Conservation (phyloP, 768 basidiomycete species). For the Neoboletus magnificus region DNA sequence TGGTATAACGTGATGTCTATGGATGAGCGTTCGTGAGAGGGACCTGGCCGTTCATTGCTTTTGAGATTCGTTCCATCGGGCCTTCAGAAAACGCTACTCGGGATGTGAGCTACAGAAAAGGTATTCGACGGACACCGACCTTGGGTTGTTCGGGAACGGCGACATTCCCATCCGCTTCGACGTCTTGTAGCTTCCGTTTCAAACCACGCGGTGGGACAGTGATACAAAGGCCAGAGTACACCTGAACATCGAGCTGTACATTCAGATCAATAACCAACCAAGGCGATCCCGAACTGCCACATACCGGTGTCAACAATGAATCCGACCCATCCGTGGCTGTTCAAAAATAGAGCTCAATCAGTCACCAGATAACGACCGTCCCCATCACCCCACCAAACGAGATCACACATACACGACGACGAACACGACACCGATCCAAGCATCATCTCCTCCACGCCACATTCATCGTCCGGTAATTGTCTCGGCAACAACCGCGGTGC, state of each 20-base stretch:
- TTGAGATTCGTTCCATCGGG: constrained; percentile 14
- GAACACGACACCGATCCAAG: constrained; percentile 1
- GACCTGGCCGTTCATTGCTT: not conserved
- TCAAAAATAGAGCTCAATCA: not conserved
- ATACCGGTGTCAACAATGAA: constrained; percentile 17
- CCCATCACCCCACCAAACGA: not conserved
- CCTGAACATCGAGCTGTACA: constrained; percentile 1
- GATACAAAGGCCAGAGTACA: constrained; percentile 24
- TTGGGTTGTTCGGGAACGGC: constrained; percentile 14
- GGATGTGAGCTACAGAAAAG: not conserved
- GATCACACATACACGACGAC: constrained; percentile 14
- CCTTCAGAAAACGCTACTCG: constrained; percentile 16
- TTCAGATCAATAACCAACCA: not conserved
- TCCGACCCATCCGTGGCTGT: constrained; percentile 12
- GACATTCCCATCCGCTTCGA: not conserved
- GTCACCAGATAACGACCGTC: not conserved
- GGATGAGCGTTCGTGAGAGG: not conserved
- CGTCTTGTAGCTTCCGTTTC: constrained; percentile 26
- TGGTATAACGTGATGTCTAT: constrained; percentile 6
- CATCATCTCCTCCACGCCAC: constrained; percentile 15
- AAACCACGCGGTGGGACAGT: constrained; percentile 17
- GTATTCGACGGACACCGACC: not conserved
- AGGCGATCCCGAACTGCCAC: not conserved
- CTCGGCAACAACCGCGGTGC: constrained; percentile 26
- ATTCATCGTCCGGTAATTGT: constrained; percentile 26